Evolutionary conservation across 1,139 yeast species (phyloP).

Genomic region (Yamadazyma atlantica): DNA sequence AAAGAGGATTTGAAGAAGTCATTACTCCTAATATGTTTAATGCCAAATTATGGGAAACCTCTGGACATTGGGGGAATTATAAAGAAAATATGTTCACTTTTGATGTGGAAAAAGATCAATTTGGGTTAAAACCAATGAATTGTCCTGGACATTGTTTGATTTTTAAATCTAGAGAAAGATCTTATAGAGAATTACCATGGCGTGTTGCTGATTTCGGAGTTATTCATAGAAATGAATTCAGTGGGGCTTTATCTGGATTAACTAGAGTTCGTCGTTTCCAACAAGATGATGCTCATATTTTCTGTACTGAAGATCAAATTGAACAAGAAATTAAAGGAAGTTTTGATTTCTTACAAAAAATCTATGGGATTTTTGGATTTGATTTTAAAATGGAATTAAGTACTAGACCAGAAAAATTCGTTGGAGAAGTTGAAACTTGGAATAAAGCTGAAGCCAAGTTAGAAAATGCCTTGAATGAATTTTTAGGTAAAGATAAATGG

Average conservation of each 20-base stretch:
- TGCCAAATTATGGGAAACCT: constrained; percentile 93
- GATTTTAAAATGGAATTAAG: constrained; percentile 88
- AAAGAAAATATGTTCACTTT: constrained; percentile 96
- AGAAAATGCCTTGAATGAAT: constrained; percentile 66
- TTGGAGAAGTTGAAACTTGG: constrained; percentile 89
- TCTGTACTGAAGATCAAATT: constrained; percentile 89
- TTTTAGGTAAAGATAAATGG: constrained; percentile 80
- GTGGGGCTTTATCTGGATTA: constrained; percentile 82
- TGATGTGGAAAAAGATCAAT: constrained; percentile 87
- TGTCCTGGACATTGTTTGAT: constrained; percentile 97
- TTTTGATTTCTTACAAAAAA: constrained; percentile 73
- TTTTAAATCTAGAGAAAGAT: constrained; percentile 83
- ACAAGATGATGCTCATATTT: constrained; percentile 98
- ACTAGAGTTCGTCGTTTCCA: constrained; percentile 97
- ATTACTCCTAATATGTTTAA: constrained; percentile 98
- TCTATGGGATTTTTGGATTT: constrained; percentile 84
- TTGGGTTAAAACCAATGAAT: constrained; percentile 96
- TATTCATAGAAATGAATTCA: constrained; percentile 91
- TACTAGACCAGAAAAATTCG: constrained; percentile 90
- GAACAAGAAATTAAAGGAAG: constrained; percentile 76
- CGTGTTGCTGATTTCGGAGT: constrained; percentile 97
- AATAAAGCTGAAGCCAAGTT: constrained; percentile 79
- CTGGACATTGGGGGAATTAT: constrained; percentile 98
- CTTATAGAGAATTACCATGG: constrained; percentile 93
- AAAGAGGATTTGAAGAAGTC: constrained; percentile 95